Percentiles rank a stretch among this genome's conserved stretches.
phyloP scores from a whole-genome alignment of 768 basidiomycete species.

The Lentinula detonsa region DNA sequence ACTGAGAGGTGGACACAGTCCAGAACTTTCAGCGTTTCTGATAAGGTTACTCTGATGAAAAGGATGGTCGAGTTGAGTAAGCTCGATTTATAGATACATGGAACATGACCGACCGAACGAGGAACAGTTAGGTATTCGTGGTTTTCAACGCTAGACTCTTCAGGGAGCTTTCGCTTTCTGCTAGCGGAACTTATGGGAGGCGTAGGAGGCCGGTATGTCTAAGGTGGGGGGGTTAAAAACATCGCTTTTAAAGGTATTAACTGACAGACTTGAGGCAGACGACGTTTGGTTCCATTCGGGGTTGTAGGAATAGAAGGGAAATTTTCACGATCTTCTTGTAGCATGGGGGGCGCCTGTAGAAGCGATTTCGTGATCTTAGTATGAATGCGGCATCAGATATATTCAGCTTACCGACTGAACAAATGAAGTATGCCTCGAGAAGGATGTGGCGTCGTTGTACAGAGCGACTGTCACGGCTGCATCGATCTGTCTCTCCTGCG shows the following conservation, averaged over 20 bases:
- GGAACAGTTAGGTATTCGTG: slow-evolving; percentile 1
- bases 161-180: slow-evolving; percentile 24
- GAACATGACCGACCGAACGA: not conserved
- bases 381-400: not conserved
- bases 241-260: not conserved
- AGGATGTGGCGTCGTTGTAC: not conserved
- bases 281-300: not conserved
- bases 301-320: not conserved
- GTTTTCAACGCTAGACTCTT: not conserved
- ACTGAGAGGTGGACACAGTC: not conserved
- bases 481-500: slow-evolving; percentile 16
- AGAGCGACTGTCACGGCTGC: not conserved
- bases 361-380: not conserved
- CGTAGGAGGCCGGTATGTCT: slow-evolving; percentile 57
- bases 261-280: not conserved
- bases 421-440: not conserved
- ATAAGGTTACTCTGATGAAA: not conserved
- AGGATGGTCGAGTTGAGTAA: not conserved
- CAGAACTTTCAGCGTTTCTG: not conserved
- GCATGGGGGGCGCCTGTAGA: not conserved
- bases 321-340: not conserved
- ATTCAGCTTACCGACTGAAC: not conserved
- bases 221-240: not conserved
- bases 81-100: not conserved
- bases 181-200: slow-evolving; percentile 38